Conservation (phyloP, 345 rosid genomes). For the Passiflora organensis region DNA sequence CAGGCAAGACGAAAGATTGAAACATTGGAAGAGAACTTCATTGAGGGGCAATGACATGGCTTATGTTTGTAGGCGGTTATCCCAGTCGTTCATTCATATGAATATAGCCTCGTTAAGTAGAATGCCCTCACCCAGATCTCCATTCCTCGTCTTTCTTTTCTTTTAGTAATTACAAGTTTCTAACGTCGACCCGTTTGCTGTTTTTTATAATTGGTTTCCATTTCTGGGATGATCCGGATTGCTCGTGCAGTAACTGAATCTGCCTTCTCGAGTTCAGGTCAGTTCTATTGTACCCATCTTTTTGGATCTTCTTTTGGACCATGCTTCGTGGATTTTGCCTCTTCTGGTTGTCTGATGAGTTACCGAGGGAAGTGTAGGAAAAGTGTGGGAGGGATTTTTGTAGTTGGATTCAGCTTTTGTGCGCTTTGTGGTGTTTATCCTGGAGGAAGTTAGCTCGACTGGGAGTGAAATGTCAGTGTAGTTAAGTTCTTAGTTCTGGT, state of each 20-base stretch:
- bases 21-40: no score
- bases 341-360: slow-evolving; percentile 3
- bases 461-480: neutral
- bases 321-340: neutral
- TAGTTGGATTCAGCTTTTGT: neutral
- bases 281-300: slow-evolving; percentile 16
- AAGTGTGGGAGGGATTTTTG: neutral
- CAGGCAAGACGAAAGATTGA: no score
- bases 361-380: slow-evolving; percentile 2
- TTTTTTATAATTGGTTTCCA: slow-evolving; percentile 17
- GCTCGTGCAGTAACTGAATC: slow-evolving; percentile 14
- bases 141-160: no score
- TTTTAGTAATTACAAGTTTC: neutral
- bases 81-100: no score
- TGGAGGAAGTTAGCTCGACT: neutral
- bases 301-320: slow-evolving; percentile 18
- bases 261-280: slow-evolving; percentile 27
- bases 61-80: no score
- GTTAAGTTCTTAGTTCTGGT: neutral
- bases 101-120: no score
- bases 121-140: no score
- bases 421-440: neutral
- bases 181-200: slow-evolving; percentile 15
- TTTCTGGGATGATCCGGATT: slow-evolving; percentile 16
- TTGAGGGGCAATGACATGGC: no score